These are phyloP conservation scores for Solanum sejunctum DNA, from an alignment of 257 asterid genomes.

Conservation along the genomic window DNA sequence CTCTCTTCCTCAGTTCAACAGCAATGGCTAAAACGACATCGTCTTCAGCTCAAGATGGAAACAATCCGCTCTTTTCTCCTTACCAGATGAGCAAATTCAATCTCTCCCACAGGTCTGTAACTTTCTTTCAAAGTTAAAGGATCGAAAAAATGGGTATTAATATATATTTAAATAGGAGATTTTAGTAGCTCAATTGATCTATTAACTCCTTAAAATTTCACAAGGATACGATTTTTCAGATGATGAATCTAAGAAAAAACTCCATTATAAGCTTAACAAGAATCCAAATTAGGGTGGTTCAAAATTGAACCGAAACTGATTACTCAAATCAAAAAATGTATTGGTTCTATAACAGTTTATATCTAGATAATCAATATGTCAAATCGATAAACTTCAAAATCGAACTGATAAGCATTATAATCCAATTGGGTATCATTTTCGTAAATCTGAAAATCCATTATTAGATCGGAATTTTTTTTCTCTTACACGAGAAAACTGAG, in stretches of 20 bases:
- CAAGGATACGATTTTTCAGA: not conserved
- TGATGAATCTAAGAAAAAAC: not conserved
- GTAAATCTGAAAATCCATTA: not conserved
- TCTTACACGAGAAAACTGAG: too few species aligned
- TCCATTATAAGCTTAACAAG: not conserved
- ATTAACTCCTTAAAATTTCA: too few species aligned
- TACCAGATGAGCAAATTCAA: constrained; percentile 64
- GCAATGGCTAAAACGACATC: constrained; percentile 35
- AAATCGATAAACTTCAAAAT: not conserved
- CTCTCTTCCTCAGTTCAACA: not conserved
- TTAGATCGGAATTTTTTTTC: too few species aligned
- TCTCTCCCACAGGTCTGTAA: constrained; percentile 73
- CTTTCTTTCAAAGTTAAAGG: not conserved
- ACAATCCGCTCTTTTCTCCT: constrained; percentile 64
- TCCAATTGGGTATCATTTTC: not conserved
- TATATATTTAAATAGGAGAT: not conserved
- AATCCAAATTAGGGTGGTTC: not conserved
- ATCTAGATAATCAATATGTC: too few species aligned
- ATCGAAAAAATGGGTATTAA: not conserved
- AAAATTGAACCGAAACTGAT: too few species aligned
- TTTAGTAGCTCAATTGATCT: not conserved
- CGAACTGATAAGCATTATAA: too few species aligned
- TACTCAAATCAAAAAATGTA: too few species aligned
- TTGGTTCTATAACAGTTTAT: too few species aligned
- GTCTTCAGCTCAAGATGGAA: constrained; percentile 17